Base-by-base conservation (phyloP, 2,329 filamentous ascomycete genomes). In the Trichoderma lentiforme region DNA sequence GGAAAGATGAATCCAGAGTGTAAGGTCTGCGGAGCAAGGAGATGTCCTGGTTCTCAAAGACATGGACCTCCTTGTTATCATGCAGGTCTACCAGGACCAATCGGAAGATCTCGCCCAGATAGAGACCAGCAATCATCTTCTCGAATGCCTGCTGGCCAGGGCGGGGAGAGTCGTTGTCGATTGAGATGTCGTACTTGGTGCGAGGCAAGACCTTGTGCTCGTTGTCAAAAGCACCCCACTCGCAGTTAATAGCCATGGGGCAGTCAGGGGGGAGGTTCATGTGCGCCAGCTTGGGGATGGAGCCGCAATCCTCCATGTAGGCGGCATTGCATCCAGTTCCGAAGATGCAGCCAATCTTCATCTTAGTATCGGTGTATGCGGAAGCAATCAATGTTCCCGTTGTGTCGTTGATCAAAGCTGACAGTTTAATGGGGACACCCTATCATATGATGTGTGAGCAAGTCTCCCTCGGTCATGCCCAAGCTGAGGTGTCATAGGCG, bases 261-360 rank as follows among this genome's bases (percentile, higher is more conserved):
- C 90, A 90, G 73, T 96, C 91, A 0, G 93, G 86, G 64, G 94
- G 92, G 47, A 98, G 88, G 78, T 97, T 96, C 86, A 97, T 89
- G 84, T 98, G 90, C 12, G 92, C 93, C 70, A 99, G 89, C 87
- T 99, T 99, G 75, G 95, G 95, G 75, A 99, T 94, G 14, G 92
- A 93, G 75, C 94, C 94, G 75, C 90, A 93, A 78, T 97, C 84
- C 83, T 99, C 96, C 92, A 99, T 97, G 85, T 99, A 99, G 51
- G 96, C 96, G 53, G 95, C 96, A 79, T 99, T 99, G 85, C 96
- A 98, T 73, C 96, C 96, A 14, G 96, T 99, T 77, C 96, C 96
- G 78, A 99, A 99, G 80, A 99, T 99, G 83, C 95, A 98, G 71
- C 96, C 96, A 78, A 98, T 96, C 84, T 91, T 94, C 89, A 98